A percentile compares a stretch with the other conserved stretches of the same genome.
phyloP scores from a whole-genome alignment of 1,284 basidiomycete genomes.

The Moniliophthora roreri region DNA sequence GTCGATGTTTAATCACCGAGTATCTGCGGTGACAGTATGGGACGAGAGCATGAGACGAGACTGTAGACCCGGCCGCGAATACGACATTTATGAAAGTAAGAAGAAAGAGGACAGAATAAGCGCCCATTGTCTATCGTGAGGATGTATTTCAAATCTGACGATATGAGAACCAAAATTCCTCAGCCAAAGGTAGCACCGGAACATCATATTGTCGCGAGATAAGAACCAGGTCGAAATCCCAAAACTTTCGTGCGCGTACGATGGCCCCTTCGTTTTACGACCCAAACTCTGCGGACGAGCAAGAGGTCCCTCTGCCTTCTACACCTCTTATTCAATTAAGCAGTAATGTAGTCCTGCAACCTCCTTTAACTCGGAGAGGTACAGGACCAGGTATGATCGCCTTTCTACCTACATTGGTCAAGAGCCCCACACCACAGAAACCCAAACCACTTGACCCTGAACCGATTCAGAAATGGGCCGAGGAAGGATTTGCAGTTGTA shows the following conservation, averaged over 20 bases:
- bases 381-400: constrained; percentile 43
- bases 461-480: constrained; percentile 48
- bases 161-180: too few species aligned
- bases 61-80: too few species aligned
- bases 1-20: too few species aligned
- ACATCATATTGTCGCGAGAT: background rate
- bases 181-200: too few species aligned
- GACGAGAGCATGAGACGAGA: too few species aligned
- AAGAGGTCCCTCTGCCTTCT: constrained; percentile 37
- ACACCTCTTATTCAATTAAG: constrained; percentile 31
- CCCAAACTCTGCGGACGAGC: constrained; percentile 35
- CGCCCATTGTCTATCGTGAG: too few species aligned
- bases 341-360: constrained; percentile 35
- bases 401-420: constrained; percentile 33
- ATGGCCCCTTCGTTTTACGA: constrained; percentile 36
- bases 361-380: constrained; percentile 43
- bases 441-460: constrained; percentile 41
- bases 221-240: too few species aligned
- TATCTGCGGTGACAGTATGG: too few species aligned
- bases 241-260: too few species aligned
- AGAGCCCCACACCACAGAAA: constrained; percentile 20
- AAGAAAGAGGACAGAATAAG: too few species aligned
- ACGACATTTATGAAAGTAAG: too few species aligned
- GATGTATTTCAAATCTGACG: too few species aligned
- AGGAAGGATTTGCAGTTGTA: constrained; percentile 48